Evolutionary conservation across 1,139 yeast species (phyloP).

Genomic region (Tardiomyces depauwii): DNA sequence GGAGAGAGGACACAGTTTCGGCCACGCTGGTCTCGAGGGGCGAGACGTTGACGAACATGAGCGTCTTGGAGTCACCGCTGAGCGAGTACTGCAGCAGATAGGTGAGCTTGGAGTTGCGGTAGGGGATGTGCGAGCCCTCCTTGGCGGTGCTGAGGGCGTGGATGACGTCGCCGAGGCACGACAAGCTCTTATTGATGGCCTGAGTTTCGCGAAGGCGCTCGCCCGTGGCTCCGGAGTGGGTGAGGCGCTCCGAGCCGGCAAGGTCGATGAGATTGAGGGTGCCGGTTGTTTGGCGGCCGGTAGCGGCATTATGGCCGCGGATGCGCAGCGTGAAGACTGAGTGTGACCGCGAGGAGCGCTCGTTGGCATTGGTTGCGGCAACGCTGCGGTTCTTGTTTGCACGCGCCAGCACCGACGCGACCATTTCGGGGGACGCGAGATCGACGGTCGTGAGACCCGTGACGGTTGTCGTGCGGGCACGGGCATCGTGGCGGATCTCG

Average conservation of each 20-base stretch:
- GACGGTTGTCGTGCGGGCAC: slow-evolving; percentile 43
- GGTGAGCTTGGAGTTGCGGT: slow-evolving; percentile 55
- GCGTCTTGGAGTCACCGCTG: slow-evolving; percentile 76
- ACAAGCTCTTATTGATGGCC: slow-evolving; percentile 77
- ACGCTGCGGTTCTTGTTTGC: slow-evolving; percentile 51
- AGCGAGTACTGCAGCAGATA: slow-evolving; percentile 75
- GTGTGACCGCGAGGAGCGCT: slow-evolving; percentile 62
- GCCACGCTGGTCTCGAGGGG: slow-evolving; percentile 50
- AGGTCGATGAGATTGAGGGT: slow-evolving; percentile 60
- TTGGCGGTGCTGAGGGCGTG: slow-evolving; percentile 43
- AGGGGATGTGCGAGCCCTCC: slow-evolving; percentile 37
- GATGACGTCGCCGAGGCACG: slow-evolving; percentile 87
- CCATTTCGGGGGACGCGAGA: slow-evolving; percentile 58
- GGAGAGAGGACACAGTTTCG: slow-evolving; percentile 73
- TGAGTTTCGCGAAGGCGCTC: slow-evolving; percentile 80
- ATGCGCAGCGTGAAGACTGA: slow-evolving; percentile 60
- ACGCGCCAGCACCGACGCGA: slow-evolving; percentile 59
- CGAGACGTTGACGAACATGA: slow-evolving; percentile 89
- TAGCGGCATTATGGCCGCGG: slow-evolving; percentile 40
- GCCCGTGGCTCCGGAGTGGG: slow-evolving; percentile 50
- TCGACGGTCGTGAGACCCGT: slow-evolving; percentile 56
- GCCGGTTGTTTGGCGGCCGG: slow-evolving; percentile 30
- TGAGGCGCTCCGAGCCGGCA: slow-evolving; percentile 85
- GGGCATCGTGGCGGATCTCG: slow-evolving; percentile 68
- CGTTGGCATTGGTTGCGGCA: slow-evolving; percentile 75